Evolutionary conservation across 2,329 filamentous ascomycete species (phyloP).

Genomic region (Paecilomyces formosus): DNA sequence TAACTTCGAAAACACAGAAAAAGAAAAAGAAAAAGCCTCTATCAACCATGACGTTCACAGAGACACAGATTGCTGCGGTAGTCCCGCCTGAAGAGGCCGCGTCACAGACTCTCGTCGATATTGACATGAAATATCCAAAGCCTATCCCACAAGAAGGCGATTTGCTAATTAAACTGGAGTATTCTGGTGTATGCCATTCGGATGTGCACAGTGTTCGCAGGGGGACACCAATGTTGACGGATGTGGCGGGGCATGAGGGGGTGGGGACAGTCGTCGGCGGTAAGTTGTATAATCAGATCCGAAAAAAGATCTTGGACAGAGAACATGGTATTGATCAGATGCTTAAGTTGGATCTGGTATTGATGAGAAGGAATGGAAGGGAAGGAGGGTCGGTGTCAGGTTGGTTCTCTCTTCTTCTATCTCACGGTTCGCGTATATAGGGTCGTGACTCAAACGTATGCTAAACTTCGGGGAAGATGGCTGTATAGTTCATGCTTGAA

Average conservation of each 20-base stretch:
- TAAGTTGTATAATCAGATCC: conserved; percentile 5
- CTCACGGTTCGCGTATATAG: not conserved
- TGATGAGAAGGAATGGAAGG: conserved; percentile 20
- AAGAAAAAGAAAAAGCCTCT: not conserved
- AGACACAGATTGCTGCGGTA: conserved; percentile 23
- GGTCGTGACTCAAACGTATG: not conserved
- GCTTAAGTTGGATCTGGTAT: conserved; percentile 19
- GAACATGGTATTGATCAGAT: not conserved
- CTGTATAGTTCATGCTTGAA: conserved; percentile 29
- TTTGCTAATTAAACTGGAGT: conserved; percentile 42
- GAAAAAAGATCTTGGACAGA: not conserved
- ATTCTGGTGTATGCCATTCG: conserved; percentile 41
- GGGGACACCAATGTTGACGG: conserved; percentile 35
- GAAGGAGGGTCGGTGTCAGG: conserved; percentile 24
- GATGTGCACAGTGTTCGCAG: conserved; percentile 40
- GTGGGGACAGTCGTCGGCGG: conserved; percentile 35
- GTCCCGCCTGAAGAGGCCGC: conserved; percentile 16
- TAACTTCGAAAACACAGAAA: too few species aligned
- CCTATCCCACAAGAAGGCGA: conserved; percentile 32
- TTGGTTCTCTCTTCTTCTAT: conserved; percentile 7
- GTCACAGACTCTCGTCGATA: conserved; percentile 14
- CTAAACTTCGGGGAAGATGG: conserved; percentile 18
- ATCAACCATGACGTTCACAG: conserved; percentile 7
- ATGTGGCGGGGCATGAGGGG: conserved; percentile 42
- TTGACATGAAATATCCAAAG: conserved; percentile 21